Base-by-base conservation (phyloP, 164 flowering plant species). In the Santalum album region DNA sequence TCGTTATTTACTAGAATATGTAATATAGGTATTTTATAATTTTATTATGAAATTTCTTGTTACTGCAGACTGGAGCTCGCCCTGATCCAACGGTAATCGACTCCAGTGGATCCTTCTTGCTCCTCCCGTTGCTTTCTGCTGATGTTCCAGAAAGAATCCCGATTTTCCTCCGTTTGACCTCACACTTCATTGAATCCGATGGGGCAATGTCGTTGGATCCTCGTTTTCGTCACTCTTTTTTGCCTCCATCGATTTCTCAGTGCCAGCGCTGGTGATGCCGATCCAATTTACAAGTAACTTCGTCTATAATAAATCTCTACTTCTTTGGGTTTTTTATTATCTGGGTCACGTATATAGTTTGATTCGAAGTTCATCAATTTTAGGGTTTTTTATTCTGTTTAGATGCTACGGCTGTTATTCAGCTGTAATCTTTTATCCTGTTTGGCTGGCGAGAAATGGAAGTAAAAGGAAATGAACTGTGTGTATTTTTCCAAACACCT, bases 251-350 rank as follows among this genome's bases (percentile, higher is more conserved):
- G 48, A 21, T 42, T 61, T 40, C 65, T 78, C 25, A 5, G 69
- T 43, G 84, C 81, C 17, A 81, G 81, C 47, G 64, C 69, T 29
- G 95, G 95, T 25, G 90, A 86, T 46, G 63, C 84, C 62, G 88
- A 86, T 72, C 88, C 84, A 19, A 36, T 72, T 58, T 86, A 86
- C 86, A 68, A 54, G 95, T 84, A 47, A 56, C 39, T 47, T 38
- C 14, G 3, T 10, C 16, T 38, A 12, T 38, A 9, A 3, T 38
- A 14, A 15, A 38, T 11, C 16, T 38, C 14, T 2, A 11, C 1
- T n/a, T n/a, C n/a, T n/a, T n/a, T n/a, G n/a, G n/a, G n/a, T n/a
- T n/a, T n/a, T n/a, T n/a, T n/a, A n/a, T n/a, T n/a, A n/a, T 14
- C 16, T 4, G 12, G 42, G 3, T 38, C 14, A 11, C 1, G 17